These are phyloP conservation scores for Chalciporus piperatus DNA, from an alignment of 768 basidiomycete genomes.

Conservation along the genomic window DNA sequence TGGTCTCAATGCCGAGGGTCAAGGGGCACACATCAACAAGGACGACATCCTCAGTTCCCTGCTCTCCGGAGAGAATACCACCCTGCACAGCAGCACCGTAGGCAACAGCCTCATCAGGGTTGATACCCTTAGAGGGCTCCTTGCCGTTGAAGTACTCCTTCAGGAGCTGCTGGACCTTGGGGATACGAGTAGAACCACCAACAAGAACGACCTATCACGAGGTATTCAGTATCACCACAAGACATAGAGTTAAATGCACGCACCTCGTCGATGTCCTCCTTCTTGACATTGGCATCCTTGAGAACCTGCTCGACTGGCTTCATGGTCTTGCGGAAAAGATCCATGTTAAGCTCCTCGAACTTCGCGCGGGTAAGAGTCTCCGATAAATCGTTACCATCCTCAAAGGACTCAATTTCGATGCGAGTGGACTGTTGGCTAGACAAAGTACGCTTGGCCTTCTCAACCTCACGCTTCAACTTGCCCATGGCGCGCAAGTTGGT, in stretches of 20 bases:
- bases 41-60: constrained; percentile 85
- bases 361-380: constrained; percentile 97
- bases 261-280: constrained; percentile 92
- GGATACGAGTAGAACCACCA: constrained; percentile 98
- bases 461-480: constrained; percentile 90
- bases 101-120: constrained; percentile 98
- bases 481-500: constrained; percentile 81
- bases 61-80: constrained; percentile 95
- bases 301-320: constrained; percentile 98
- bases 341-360: constrained; percentile 98
- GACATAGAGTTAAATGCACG: constrained; percentile 8
- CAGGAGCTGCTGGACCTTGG: constrained; percentile 97
- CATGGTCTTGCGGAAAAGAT: constrained; percentile 99
- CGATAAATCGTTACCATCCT: constrained; percentile 94
- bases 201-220: constrained; percentile 72
- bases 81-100: constrained; percentile 99
- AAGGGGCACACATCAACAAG: constrained; percentile 97
- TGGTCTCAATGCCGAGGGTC: constrained; percentile 98
- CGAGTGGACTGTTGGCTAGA: constrained; percentile 87
- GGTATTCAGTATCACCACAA: neutral
- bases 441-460: constrained; percentile 93
- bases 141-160: constrained; percentile 96
- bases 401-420: constrained; percentile 95
- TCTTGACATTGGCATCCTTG: constrained; percentile 97
- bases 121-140: constrained; percentile 97